Base-by-base conservation (phyloP, 2,329 filamentous ascomycete genomes). In the Ustilaginoidea virens region DNA sequence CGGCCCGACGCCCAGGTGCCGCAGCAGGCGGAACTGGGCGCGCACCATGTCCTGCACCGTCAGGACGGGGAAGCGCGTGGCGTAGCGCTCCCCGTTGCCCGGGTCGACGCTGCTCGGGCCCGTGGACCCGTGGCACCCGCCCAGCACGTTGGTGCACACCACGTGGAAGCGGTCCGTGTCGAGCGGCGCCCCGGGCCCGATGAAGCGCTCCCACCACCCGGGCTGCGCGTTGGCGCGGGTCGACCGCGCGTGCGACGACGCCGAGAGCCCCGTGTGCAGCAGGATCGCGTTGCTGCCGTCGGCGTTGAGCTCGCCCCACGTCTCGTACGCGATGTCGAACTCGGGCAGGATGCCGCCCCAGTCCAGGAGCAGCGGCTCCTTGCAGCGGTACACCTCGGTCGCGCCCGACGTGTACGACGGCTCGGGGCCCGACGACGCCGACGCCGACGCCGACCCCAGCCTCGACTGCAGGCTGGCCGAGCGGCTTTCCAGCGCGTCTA, bases 191-290 rank as follows among this genome's bases (percentile, higher is more conserved):
- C 80, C 83, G 0, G 86, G 80, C 0, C 90, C 90, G 45, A 98
- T 96, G 51, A 98, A 98, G 52, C 80, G 87, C 56, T 98, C 90
- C 90, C 90, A 98, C 90, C 90, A 98, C 4, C 90, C 90, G 0
- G 85, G 79, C 50, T 86, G 80, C 0, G 81, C 69, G 51, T 98
- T 98, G 7, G 64, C 60, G 29, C 70, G 65, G n/a, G 87, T 96
- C 33, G 85, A 94, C 47, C 86, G 86, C 2, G 90, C 90, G 56
- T 98, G 90, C 33, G 86, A 96, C 5, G 86, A 94, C n/a, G 90
- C 90, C 1, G 86, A 94, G 5, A 98, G 66, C 7, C 90, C 90
- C 0, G 90, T 98, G 50, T 96, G 85, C 2, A 98, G 59, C 7
- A 98, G 66, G 36, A 98, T 90, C 4, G 76, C 85, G 51, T 98